Conservation (phyloP, 768 basidiomycete genomes). For the Mycena crocata region DNA sequence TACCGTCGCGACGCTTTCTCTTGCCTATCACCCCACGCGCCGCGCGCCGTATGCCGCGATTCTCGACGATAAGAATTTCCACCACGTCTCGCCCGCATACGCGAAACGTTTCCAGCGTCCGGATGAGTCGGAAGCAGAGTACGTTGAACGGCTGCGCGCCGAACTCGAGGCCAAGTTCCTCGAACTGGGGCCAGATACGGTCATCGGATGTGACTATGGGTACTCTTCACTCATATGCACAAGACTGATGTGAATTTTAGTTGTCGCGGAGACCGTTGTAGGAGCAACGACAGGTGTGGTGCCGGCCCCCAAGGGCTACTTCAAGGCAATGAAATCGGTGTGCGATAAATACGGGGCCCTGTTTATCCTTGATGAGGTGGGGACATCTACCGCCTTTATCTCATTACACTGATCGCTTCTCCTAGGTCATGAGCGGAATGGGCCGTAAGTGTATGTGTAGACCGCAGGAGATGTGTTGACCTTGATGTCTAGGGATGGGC, state of each 20-base stretch:
- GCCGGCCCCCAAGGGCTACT: conserved; percentile 85
- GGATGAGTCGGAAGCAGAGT: conserved; percentile 82
- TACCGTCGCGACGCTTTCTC: conserved; percentile 75
- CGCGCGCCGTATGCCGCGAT: conserved; percentile 77
- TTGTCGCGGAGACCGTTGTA: conserved; percentile 88
- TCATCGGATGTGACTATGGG: conserved; percentile 73
- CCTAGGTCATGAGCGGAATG: conserved; percentile 87
- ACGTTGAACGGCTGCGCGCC: conserved; percentile 79
- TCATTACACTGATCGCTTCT: not conserved
- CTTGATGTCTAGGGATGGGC: conserved; percentile 75
- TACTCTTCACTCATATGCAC: conserved; percentile 3
- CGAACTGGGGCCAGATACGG: conserved; percentile 83
- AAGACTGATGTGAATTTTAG: conserved; percentile 49
- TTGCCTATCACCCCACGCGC: conserved; percentile 74
- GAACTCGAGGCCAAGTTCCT: conserved; percentile 90
- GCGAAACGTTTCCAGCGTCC: conserved; percentile 78
- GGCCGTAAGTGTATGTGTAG: conserved; percentile 67
- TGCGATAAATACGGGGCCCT: conserved; percentile 82
- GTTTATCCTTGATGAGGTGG: conserved; percentile 87
- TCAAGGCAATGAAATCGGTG: conserved; percentile 86
- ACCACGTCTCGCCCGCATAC: conserved; percentile 91
- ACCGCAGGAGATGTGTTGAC: not conserved
- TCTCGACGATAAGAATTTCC: conserved; percentile 73
- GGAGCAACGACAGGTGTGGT: conserved; percentile 87
- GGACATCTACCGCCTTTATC: conserved; percentile 16